Conservation (phyloP, 1,284 basidiomycete genomes). For the Leccinum variabile region DNA sequence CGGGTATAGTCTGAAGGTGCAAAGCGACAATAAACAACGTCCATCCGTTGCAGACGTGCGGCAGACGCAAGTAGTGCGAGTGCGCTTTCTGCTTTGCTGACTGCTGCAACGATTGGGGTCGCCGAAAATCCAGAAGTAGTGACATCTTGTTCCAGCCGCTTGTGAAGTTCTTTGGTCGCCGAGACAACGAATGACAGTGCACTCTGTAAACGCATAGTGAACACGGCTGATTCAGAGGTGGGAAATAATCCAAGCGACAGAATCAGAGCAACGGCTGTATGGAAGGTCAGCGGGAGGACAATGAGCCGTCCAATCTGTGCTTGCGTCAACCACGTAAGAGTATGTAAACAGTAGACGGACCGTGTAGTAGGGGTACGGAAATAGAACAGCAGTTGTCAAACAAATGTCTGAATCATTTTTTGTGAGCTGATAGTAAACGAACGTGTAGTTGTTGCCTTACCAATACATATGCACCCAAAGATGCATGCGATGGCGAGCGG, state of each 20-base stretch:
- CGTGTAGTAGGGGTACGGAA: slow-evolving; percentile 66
- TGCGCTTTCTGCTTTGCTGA: slow-evolving; percentile 53
- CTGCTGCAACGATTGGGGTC: slow-evolving; percentile 36
- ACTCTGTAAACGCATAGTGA: slow-evolving; percentile 48
- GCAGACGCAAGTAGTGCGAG: slow-evolving; percentile 56
- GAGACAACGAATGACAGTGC: slow-evolving; percentile 54
- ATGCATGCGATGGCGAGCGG: slow-evolving; percentile 62
- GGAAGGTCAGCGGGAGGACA: slow-evolving; percentile 60
- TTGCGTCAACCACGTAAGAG: slow-evolving; percentile 7
- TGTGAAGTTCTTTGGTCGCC: slow-evolving; percentile 50
- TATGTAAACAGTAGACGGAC: slow-evolving; percentile 27
- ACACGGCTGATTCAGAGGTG: slow-evolving; percentile 62
- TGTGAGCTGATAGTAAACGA: not conserved
- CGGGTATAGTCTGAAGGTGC: slow-evolving; percentile 57
- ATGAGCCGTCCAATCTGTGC: slow-evolving; percentile 50
- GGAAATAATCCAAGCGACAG: slow-evolving; percentile 64
- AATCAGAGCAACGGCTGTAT: slow-evolving; percentile 58
- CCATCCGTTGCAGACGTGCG: slow-evolving; percentile 57
- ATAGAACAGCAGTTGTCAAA: slow-evolving; percentile 59
- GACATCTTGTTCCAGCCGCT: slow-evolving; percentile 47
- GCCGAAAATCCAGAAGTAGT: slow-evolving; percentile 49
- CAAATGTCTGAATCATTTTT: slow-evolving; percentile 48
- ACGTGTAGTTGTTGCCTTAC: slow-evolving; percentile 32
- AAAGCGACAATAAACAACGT: slow-evolving; percentile 66
- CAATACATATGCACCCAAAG: slow-evolving; percentile 59